A percentile compares a stretch with the other conserved stretches of the same genome.
Evolutionary conservation across 768 basidiomycete species (phyloP).

Genomic region (Auricularia cornea): DNA sequence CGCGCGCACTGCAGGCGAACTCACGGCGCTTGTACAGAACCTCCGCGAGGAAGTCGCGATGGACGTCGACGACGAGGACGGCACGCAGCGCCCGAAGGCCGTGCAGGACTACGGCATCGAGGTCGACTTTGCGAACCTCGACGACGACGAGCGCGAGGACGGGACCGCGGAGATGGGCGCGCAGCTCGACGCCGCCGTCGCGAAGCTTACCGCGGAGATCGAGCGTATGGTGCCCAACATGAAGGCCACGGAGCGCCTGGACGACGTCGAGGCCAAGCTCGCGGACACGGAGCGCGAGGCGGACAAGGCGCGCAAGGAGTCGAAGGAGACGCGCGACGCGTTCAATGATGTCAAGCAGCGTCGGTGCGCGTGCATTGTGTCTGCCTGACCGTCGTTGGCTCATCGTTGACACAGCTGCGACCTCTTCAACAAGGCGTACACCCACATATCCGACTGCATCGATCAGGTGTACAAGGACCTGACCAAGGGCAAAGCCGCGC

Average conservation of each 20-base stretch:
- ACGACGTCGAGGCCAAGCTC: slow-evolving; percentile 77
- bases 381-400: neutral
- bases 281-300: slow-evolving; percentile 88
- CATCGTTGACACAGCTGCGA: slow-evolving; percentile 42
- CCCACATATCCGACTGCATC: slow-evolving; percentile 90
- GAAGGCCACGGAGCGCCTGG: slow-evolving; percentile 89
- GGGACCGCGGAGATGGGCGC: slow-evolving; percentile 56
- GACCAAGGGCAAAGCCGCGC: slow-evolving; percentile 88
- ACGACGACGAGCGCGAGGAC: slow-evolving; percentile 68
- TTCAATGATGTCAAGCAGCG: slow-evolving; percentile 82
- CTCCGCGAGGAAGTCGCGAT: slow-evolving; percentile 80
- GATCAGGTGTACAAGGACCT: slow-evolving; percentile 96
- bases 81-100: slow-evolving; percentile 59
- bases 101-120: slow-evolving; percentile 84
- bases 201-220: slow-evolving; percentile 68
- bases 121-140: slow-evolving; percentile 69
- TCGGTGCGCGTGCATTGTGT: slow-evolving; percentile 39
- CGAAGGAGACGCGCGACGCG: slow-evolving; percentile 81
- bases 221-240: slow-evolving; percentile 93
- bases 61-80: slow-evolving; percentile 87
- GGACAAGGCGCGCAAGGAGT: slow-evolving; percentile 83
- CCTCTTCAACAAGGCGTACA: slow-evolving; percentile 91
- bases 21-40: slow-evolving; percentile 38
- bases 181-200: slow-evolving; percentile 64
- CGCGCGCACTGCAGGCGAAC: neutral